Base-by-base conservation (phyloP, 768 basidiomycete genomes). In the Russula sp. region DNA sequence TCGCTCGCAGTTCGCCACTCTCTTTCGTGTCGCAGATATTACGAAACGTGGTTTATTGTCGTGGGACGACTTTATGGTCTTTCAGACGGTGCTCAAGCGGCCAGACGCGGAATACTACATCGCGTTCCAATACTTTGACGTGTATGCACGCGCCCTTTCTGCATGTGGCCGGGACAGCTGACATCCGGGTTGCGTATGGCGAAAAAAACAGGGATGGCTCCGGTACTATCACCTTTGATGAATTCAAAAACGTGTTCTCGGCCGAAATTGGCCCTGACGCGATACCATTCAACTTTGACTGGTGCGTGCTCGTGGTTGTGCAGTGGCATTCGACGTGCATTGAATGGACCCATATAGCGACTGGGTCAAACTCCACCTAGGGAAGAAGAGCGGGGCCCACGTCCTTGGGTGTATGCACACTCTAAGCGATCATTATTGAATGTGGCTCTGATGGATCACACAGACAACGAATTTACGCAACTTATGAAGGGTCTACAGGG, bases 401-500 rank as follows among this genome's bases (percentile, higher is more conserved):
- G 93, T 95, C 61, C 79, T 97, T 59, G 93, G 93, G 75, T 97
- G 94, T 93, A 69, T 69, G 88, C 18, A 20, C 5, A 14, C 29
- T 49, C n/a, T 64, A 36, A 2, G 7, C 18, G 22, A 47, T 32
- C 35, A 25, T 51, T 10, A 22, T 60, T 29, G 29, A 58, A n/a
- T 34, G 54, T 59, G 14, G 46, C 57, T 47, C 60, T 71, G 55
- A 69, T 45, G 47, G 43, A 42, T 64, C 42, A 6, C 36, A 43
- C 54, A 93, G 90, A 95, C 76, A 90, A 90, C 72, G 95, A 98
- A 74, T 98, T 98, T 76, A 97, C 94, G 35, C 95, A 98, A 76
- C 77, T 98, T 62, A 97, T 99, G 93, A 98, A 98, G 75, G 96
- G 94, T 46, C 82, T 98, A 59, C 97, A 98, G 76, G 97, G 95